A percentile compares a stretch with the other conserved stretches of the same genome.
Conservation (phyloP, 208 protist species). For the Porcisia hertigi region DNA sequence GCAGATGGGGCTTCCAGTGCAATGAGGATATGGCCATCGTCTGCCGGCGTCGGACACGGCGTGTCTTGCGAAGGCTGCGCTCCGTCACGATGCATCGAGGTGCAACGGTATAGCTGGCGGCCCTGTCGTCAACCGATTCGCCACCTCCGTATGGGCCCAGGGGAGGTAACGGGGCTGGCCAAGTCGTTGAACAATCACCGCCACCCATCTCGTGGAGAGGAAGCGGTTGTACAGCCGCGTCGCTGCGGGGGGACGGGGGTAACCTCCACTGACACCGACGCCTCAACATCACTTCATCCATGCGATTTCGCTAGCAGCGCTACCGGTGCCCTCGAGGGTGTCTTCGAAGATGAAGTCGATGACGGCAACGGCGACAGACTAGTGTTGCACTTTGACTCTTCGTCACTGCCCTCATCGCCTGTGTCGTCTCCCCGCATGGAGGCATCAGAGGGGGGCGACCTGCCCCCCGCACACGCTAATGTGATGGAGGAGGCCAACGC, state of each 20-base stretch:
- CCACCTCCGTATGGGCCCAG: background rate
- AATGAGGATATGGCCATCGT: background rate
- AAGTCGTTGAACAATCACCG: background rate
- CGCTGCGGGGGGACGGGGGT: background rate
- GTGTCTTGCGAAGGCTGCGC: background rate
- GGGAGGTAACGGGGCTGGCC: background rate
- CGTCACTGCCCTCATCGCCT: constrained; percentile 2
- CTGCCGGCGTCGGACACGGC: background rate
- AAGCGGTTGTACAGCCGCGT: background rate
- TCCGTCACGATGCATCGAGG: background rate
- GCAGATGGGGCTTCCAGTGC: background rate
- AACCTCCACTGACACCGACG: background rate
- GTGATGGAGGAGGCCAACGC: background rate
- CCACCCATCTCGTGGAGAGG: background rate
- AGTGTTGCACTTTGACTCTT: constrained; percentile 26
- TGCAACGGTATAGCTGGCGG: constrained; percentile 10
- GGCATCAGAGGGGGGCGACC: background rate
- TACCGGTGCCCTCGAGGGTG: background rate
- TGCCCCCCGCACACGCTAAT: background rate
- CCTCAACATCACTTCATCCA: too few species aligned
- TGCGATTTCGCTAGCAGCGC: constrained; percentile 6
- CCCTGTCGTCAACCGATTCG: constrained; percentile 5
- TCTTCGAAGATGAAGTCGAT: background rate
- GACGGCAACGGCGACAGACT: constrained; percentile 6
- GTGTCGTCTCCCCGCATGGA: background rate